Evolutionary conservation across 1,284 basidiomycete genomes (phyloP).

Genomic region (Fomes fomentarius): DNA sequence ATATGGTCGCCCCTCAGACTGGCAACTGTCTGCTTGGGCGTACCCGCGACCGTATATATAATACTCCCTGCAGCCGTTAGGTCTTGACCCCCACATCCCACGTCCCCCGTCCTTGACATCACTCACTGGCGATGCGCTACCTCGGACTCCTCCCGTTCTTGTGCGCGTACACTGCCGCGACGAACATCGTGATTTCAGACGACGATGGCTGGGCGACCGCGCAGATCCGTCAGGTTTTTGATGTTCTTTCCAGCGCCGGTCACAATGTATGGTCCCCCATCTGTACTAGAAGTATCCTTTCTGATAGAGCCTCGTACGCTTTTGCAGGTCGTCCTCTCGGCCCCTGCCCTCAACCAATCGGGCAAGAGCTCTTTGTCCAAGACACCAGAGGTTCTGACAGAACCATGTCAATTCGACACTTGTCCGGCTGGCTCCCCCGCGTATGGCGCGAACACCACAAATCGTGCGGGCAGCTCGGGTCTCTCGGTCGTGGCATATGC

Average conservation of each 20-base stretch:
- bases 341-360: conserved; percentile 46
- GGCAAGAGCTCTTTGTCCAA: conserved; percentile 42
- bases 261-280: conserved; percentile 30
- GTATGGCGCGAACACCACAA: conserved; percentile 42
- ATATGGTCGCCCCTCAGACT: too few species aligned
- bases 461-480: too few species aligned
- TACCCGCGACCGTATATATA: background rate
- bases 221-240: conserved; percentile 43
- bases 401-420: conserved; percentile 43
- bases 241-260: conserved; percentile 37
- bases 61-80: background rate
- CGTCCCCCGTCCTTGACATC: background rate
- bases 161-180: conserved; percentile 8
- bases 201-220: conserved; percentile 48
- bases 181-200: conserved; percentile 35
- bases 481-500: too few species aligned
- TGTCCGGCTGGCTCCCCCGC: conserved; percentile 47
- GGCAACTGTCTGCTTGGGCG: background rate
- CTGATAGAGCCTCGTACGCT: background rate
- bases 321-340: conserved; percentile 44
- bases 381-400: conserved; percentile 30
- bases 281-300: background rate
- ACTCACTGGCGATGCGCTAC: conserved; percentile 8
- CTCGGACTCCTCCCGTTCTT: conserved; percentile 6
- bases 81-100: background rate